phyloP scores from a whole-genome alignment of 352 stramenopile species.

The Thraustochytrium striatum region DNA sequence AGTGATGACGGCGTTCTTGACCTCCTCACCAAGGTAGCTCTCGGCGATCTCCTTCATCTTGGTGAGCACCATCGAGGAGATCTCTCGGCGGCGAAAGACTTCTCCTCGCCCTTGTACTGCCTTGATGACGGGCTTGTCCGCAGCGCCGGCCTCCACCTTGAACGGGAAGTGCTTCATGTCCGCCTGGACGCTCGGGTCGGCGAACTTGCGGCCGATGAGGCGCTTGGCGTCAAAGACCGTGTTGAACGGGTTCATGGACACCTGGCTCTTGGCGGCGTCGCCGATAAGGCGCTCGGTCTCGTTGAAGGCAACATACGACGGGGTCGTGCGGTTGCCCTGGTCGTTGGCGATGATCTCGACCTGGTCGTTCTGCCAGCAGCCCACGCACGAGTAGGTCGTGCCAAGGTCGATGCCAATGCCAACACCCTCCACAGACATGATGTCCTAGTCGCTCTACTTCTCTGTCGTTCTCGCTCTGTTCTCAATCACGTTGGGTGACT shows the following conservation, averaged over 20 bases:
- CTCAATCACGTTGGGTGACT: too few relatives aligned
- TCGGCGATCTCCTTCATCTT: conserved; percentile 79
- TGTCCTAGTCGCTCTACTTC: too few relatives aligned
- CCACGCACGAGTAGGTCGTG: conserved; percentile 95
- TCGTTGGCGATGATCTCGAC: conserved; percentile 92
- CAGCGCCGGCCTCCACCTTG: conserved; percentile 66
- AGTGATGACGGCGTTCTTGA: conserved; percentile 85
- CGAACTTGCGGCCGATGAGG: too few relatives aligned
- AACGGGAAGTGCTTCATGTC: conserved; percentile 80
- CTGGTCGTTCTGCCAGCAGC: conserved; percentile 93
- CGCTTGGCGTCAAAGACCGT: too few relatives aligned
- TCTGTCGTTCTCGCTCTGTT: too few relatives aligned
- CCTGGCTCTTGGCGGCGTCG: conserved; percentile 86
- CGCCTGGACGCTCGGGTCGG: conserved; percentile 67
- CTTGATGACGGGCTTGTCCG: too few relatives aligned
- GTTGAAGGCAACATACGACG: conserved; percentile 91
- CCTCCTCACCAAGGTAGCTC: conserved; percentile 66
- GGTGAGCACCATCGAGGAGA: conserved; percentile 76
- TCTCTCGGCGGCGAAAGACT: conserved; percentile 65
- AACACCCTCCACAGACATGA: conserved; percentile 25
- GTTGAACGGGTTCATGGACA: conserved; percentile 83
- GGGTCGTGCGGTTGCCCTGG: conserved; percentile 88
- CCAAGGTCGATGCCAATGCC: too few relatives aligned
- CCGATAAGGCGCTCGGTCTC: conserved; percentile 85
- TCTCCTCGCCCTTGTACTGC: conserved; percentile 71